Evolutionary conservation across 345 rosid species (phyloP), one percentile per base, ranked within the genome.

Genomic region (Brassica carinata): DNA sequence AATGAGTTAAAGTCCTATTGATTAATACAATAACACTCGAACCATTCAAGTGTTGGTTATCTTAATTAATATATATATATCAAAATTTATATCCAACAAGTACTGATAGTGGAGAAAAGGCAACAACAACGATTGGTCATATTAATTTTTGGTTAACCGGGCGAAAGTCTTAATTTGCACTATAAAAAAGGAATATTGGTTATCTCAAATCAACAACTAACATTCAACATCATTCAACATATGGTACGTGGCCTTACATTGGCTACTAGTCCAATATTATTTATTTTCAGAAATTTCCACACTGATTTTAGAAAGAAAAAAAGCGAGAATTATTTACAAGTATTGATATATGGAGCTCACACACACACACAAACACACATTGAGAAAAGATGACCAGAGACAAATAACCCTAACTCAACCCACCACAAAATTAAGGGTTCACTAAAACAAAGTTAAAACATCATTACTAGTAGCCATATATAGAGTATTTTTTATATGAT

Each of bases 391-490:
- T 17, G 45, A 79, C 8, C 19, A 61, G 62, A 30, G 64, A 73
- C 40, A 62, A 14, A 34, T 51, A 74, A 74, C 62, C 83, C 79
- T 75, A 30, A 73, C 64, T 59, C 78, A 61, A 62, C 69, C 78
- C 67, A 80, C 61, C 34, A 80, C 36, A 80, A 69, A 80, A 63
- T 45, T 63, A 74, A 74, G 75, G 71, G 83, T 62, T 63, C 66
- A 61, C 73, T 68, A 74, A 80, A 38, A 73, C 14, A 51, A 45
- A 23, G 40, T 62, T 45, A 79, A 67, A 74, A 80, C 45, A 74
- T 4, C 8, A 51, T 79, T 74, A 79, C 34, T 68, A 67, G 48
- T 73, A 64, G 55, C 29, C 9, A 55, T 55, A 55, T 55, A 17
- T 17, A 1, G 26, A 55, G 26, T 55, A 15, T 55, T 2, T 29